Percentiles rank a stretch among this genome's conserved stretches.
phyloP scores from a whole-genome alignment of 2,329 filamentous ascomycete species.

The Pezicula neosporulosa region DNA sequence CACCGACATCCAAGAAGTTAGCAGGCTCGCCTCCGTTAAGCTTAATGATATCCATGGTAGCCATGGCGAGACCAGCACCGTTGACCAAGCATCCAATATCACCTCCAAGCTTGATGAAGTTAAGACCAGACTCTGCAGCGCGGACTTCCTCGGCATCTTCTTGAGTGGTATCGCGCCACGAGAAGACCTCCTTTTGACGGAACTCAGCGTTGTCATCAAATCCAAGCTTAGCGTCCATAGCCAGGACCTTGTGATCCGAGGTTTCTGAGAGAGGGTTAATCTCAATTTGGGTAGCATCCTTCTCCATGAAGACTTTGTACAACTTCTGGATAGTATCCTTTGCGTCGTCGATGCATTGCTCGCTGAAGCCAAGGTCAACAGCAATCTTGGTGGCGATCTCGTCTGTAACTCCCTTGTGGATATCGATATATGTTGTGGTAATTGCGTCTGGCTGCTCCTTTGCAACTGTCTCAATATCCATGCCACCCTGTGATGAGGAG shows the following conservation, averaged over 20 bases:
- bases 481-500: conserved; percentile 95
- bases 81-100: conserved; percentile 99
- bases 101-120: conserved; percentile 99
- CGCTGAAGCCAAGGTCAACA: conserved; percentile 90
- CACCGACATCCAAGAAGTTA: conserved; percentile 98
- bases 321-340: conserved; percentile 98
- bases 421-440: conserved; percentile 88
- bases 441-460: conserved; percentile 98
- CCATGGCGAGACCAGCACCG: conserved; percentile 98
- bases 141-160: conserved; percentile 98
- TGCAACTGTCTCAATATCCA: conserved; percentile 98
- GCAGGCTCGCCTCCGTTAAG: conserved; percentile 93
- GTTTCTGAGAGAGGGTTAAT: conserved; percentile 99
- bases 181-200: conserved; percentile 95
- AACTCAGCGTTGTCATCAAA: conserved; percentile 99
- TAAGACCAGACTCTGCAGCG: conserved; percentile 88
- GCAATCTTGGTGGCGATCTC: conserved; percentile 90
- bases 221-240: conserved; percentile 98
- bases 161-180: conserved; percentile 89
- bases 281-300: conserved; percentile 98
- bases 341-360: conserved; percentile 94
- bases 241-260: conserved; percentile 94
- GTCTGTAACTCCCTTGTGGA: conserved; percentile 92
- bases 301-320: conserved; percentile 98
- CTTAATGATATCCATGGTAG: conserved; percentile 99